These are phyloP conservation scores for Alternaria infectoria DNA, from an alignment of 2,329 filamentous ascomycete species.

Conservation along the genomic window DNA sequence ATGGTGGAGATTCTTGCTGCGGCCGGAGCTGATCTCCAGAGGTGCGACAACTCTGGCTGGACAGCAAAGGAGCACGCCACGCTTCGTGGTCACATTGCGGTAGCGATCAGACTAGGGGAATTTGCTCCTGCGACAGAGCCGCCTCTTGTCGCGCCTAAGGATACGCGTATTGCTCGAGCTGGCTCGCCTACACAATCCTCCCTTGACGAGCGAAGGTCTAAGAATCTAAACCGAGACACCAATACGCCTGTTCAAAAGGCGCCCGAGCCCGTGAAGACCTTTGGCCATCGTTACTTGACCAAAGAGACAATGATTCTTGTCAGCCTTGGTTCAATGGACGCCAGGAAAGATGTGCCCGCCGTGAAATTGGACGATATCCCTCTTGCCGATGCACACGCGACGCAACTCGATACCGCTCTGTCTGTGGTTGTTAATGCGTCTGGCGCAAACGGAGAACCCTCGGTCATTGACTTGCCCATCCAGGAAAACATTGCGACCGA, in stretches of 20 bases:
- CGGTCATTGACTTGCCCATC: conserved; percentile 88
- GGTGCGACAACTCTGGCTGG: conserved; percentile 87
- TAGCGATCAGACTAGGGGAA: conserved; percentile 72
- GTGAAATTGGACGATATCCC: conserved; percentile 90
- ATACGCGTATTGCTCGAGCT: conserved; percentile 38
- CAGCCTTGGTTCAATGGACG: conserved; percentile 93
- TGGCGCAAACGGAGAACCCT: conserved; percentile 84
- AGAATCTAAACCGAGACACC: conserved; percentile 47
- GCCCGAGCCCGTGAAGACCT: conserved; percentile 86
- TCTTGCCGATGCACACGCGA: conserved; percentile 84
- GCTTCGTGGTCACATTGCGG: conserved; percentile 82
- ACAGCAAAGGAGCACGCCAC: conserved; percentile 92
- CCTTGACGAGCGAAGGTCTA: conserved; percentile 55
- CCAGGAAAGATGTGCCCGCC: conserved; percentile 78
- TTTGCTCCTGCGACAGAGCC: conserved; percentile 54
- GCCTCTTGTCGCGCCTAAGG: conserved; percentile 34
- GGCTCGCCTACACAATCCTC: conserved; percentile 64
- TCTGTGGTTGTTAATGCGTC: conserved; percentile 89
- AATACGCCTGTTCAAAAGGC: conserved; percentile 52
- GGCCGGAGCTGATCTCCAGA: conserved; percentile 76
- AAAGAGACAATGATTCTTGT: conserved; percentile 89
- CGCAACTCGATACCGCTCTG: conserved; percentile 90
- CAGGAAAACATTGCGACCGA: conserved; percentile 94
- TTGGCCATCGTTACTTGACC: conserved; percentile 92
- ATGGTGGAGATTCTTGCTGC: conserved; percentile 79